Conservation (phyloP, 2,329 filamentous ascomycete species). For the Chrysoporthe austroafricana region DNA sequence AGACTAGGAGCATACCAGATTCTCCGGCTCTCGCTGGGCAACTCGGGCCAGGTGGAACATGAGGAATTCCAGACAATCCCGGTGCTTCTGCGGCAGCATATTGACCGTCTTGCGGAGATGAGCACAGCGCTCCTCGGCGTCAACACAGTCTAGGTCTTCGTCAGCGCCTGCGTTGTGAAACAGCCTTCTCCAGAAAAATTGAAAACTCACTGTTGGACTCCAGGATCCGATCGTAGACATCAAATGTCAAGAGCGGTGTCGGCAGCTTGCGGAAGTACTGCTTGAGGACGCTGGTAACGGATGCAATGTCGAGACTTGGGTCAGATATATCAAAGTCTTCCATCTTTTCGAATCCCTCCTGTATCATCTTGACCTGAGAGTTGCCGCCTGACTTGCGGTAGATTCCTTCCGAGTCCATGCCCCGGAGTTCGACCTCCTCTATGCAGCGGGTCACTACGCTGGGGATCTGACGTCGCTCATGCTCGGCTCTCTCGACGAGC, state of each 20-base stretch:
- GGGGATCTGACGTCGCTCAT: slow-evolving; percentile 86
- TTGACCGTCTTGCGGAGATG: slow-evolving; percentile 76
- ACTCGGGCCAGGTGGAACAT: slow-evolving; percentile 92
- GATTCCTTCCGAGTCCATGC: slow-evolving; percentile 97
- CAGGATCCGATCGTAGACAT: slow-evolving; percentile 86
- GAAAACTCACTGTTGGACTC: slow-evolving; percentile 71
- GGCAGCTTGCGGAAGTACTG: slow-evolving; percentile 97
- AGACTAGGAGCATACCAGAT: slow-evolving; percentile 64
- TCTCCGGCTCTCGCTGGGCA: slow-evolving; percentile 79
- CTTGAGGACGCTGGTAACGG: slow-evolving; percentile 93
- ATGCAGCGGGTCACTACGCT: slow-evolving; percentile 92
- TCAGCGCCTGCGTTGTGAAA: slow-evolving; percentile 8
- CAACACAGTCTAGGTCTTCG: slow-evolving; percentile 56
- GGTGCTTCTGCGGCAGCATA: slow-evolving; percentile 80
- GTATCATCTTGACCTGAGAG: slow-evolving; percentile 86
- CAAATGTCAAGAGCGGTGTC: slow-evolving; percentile 85
- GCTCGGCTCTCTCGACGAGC: slow-evolving; percentile 81
- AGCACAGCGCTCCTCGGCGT: slow-evolving; percentile 68
- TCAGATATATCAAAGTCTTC: slow-evolving; percentile 92
- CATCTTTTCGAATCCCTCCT: slow-evolving; percentile 86
- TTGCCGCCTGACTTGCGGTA: slow-evolving; percentile 97
- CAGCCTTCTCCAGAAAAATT: background rate
- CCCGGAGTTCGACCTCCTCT: slow-evolving; percentile 91
- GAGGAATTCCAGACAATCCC: slow-evolving; percentile 88
- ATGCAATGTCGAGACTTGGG: slow-evolving; percentile 90